phyloP scores from a whole-genome alignment of 306 rosid species.

The Alnus rubra region DNA sequence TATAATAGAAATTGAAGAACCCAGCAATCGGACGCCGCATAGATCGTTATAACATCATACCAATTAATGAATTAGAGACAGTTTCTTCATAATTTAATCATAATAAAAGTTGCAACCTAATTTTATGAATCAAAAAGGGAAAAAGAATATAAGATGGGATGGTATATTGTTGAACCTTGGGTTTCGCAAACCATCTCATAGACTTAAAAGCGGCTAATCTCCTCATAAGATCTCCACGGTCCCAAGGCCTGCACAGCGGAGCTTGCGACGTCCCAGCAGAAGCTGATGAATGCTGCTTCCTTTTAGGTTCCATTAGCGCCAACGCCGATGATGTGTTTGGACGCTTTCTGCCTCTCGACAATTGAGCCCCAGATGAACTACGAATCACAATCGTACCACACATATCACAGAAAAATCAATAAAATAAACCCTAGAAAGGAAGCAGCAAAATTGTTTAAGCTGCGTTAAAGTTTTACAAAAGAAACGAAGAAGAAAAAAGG shows the following conservation, averaged over 20 bases:
- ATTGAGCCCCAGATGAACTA: constrained; percentile 52
- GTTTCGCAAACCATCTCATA: constrained; percentile 97
- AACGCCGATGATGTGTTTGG: constrained; percentile 51
- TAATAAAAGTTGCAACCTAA: neutral
- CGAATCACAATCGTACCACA: neutral
- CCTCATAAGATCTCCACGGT: constrained; percentile 77
- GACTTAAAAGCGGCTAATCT: constrained; percentile 88
- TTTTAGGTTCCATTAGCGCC: constrained; percentile 47
- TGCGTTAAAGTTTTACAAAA: neutral
- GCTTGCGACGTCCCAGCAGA: constrained; percentile 28
- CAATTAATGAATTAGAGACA: neutral
- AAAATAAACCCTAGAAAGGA: neutral
- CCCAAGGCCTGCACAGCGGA: constrained; percentile 84
- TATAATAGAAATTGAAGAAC: neutral
- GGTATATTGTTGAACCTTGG: constrained; percentile 52
- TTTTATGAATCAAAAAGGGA: neutral
- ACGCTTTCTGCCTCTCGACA: constrained; percentile 58
- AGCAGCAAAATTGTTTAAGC: neutral
- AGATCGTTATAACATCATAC: neutral
- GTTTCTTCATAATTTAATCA: neutral
- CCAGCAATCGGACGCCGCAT: neutral
- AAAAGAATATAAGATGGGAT: neutral
- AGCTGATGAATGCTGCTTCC: constrained; percentile 39
- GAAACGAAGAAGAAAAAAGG: neutral
- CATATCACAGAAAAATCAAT: neutral